Base-by-base conservation (phyloP, 2,329 filamentous ascomycete species). In the Dactylellina haptotyla region DNA sequence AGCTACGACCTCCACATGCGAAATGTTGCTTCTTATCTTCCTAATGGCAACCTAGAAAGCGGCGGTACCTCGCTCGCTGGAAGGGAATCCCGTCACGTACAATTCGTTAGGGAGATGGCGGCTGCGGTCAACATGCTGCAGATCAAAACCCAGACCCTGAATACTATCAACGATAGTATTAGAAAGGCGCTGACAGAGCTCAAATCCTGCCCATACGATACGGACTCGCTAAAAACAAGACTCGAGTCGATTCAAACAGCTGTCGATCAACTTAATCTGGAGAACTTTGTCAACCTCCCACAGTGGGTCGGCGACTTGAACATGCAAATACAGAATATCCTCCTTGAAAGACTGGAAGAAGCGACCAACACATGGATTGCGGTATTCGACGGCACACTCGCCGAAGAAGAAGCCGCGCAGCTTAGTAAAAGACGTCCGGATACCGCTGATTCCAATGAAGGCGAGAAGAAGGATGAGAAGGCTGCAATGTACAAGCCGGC, bases 71-170 rank as follows among this genome's bases (percentile, higher is more conserved):
- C 86, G 73, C 82, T 87, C 77, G 79, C 85, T 66, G 86, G 87
- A 76, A 85, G 87, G 16, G 93, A 97, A 81, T 97, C 92, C 83
- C 95, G 93, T 80, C 96, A 99, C 80, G 93, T 97, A 56, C 90
- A 97, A 79, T 99, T 98, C 80, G 93, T 99, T 53, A 90, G 93
- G 30, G 93, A 97, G 78, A 96, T 99, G 78, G 93, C 93, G 37
- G 87, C 88, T 1, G 89, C 93, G 0, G 92, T 97, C 4, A 94
- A 93, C 0, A 85, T 95, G 14, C 85, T 99, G 1, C 95, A 99
- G 81, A 87, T 85, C 65, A 99, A 99, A 83, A 93, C 93, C 0
- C 85, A 88, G 9, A 90, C 90, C 0, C 84, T 99, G 56, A 85
- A 88, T 45, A 87, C 88, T 4, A 96, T 96, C 76, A 89, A 97